Base-by-base conservation (phyloP, 1,139 yeast genomes). In the Yamadazyma kanchanaburiensis region DNA sequence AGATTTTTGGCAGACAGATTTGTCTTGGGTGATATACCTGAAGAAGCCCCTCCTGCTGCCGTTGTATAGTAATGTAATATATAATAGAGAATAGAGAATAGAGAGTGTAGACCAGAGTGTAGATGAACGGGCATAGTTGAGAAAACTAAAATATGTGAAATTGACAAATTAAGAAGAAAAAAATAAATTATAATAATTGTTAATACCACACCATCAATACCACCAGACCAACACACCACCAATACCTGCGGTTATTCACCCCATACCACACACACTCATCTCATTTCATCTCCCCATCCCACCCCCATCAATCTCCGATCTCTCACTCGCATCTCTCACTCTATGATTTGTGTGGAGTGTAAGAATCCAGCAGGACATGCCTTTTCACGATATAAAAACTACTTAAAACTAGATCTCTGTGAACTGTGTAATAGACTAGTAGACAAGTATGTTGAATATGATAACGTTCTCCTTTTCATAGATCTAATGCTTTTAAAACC, bases 401-500 rank as follows among this genome's bases (percentile, higher is more conserved):
- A 88, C 46, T 85, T 89, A 30, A 77, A 84, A 40, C 70, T 88
- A 28, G 81, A 95, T 1, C 80, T 81, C 25, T 91, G 99, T 47
- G 65, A 77, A 1, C 54, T 60, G 16, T 91, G 99, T 53, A 70
- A 74, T 25, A 64, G 70, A 32, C 77, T 85, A 12, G 95, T 91
- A 2, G 99, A 91, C 57, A 83, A 84, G 52, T 91, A 94, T 57
- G 82, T 91, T 23, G 99, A 91, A 51, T 83, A 80, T 43, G 99
- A 91, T 53, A 74, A 78, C 32, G 94, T 89, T 13, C 63, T 91
- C 2, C 61, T 91, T 17, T 84, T 87, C 49, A 79, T 94, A 21
- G 98, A 94, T 49, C 67, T 89, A 25, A 59, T 91, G 32, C 69
- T 91, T 10, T 60, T 91, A 41, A 86, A 88, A 50, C 89, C 94